Evolutionary conservation across 2,329 filamentous ascomycete species (phyloP), one percentile per base, ranked within the genome.

Genomic region (Claviceps humidiphila): DNA sequence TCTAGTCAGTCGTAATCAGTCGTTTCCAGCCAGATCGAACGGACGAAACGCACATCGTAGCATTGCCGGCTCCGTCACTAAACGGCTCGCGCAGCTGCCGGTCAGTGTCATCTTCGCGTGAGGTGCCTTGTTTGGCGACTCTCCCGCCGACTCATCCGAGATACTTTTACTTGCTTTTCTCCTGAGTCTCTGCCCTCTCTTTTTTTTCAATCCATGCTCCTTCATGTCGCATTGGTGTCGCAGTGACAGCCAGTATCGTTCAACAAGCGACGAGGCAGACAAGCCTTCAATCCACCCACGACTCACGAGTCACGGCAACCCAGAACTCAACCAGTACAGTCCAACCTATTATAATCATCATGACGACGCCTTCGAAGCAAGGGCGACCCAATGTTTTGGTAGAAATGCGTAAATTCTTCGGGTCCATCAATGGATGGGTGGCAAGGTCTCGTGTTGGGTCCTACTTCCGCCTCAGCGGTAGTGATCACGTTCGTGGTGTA

Each of bases 401-500:
- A 17, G 53, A 55, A 17, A 66, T 85, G 57, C 82, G 82, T 22
- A 72, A 71, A 48, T 72, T 81, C 51, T 89, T 89, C 63, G 76
- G 37, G 11, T 39, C 51, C 13, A 17, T 53, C 2, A 43, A 55
- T 37, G 24, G 20, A 30, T 46, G 46, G 37, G 39, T 53, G 4
- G 52, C 54, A 3, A 53, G 44, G 41, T 55, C 54, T 30, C 49
- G 49, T 17, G 1, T 52, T 24, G 54, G 54, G 9, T 38, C 24
- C 41, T 53, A 51, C 46, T 55, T 55, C 41, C 47, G 47, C 17
- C 51, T 55, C 16, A 49, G 14, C 11, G 51, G 40, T 16, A 53
- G 51, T 34, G 42, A 47, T 40, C 52, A 53, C 17, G 54, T 55
- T 22, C n/a, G 54, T 46, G 13, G 14, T 17, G 8, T 17, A n/a